Percentiles rank a stretch among this genome's conserved stretches.
Conservation (phyloP, 768 basidiomycete genomes). For the Macrolepiota dolichaula region DNA sequence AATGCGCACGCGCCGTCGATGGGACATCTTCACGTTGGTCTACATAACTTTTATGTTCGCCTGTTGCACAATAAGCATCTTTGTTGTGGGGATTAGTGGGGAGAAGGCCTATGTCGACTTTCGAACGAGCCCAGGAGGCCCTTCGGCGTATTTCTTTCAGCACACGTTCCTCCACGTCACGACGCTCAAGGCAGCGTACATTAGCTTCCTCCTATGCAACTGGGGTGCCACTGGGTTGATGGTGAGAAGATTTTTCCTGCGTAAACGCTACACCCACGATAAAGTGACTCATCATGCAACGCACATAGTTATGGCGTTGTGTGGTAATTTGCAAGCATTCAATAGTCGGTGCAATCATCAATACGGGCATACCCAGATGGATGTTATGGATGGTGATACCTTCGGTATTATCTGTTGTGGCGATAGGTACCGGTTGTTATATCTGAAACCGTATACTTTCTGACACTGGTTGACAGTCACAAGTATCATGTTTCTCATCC, state of each 20-base stretch:
- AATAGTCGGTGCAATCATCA: neutral
- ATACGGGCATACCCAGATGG: neutral
- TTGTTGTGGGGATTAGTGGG: neutral
- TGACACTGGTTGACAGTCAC: neutral
- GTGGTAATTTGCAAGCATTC: neutral
- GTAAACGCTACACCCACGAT: neutral
- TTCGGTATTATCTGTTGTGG: neutral
- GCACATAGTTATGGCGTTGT: neutral
- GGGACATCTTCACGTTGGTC: neutral
- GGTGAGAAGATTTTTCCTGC: neutral
- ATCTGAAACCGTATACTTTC: neutral
- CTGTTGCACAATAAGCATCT: neutral
- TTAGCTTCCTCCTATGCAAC: neutral
- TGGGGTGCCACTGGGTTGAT: slow-evolving; percentile 3
- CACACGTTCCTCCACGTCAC: neutral
- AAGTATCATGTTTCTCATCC: neutral
- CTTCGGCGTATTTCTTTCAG: neutral
- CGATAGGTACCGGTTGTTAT: neutral
- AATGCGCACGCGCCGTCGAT: neutral
- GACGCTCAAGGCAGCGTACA: neutral
- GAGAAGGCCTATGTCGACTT: neutral
- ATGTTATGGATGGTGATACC: neutral
- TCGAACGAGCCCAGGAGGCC: neutral
- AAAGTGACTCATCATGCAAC: neutral
- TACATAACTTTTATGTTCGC: slow-evolving; percentile 2